Percentiles rank a stretch among this genome's conserved stretches.
Evolutionary conservation across 352 stramenopile species (phyloP).

Genomic region (Globisporangium heterothallicum): DNA sequence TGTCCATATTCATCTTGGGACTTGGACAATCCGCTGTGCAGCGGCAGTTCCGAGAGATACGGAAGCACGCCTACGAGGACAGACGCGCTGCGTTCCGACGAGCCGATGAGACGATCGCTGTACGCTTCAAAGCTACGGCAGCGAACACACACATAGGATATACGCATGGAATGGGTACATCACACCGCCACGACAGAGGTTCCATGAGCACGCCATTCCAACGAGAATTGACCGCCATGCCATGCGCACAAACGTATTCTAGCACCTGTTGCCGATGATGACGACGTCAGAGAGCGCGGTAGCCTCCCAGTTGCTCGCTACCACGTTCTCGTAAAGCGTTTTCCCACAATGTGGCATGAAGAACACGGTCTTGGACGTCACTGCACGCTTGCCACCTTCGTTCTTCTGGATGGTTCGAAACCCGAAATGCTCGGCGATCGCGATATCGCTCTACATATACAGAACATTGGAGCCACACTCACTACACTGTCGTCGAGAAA

Average conservation of each 20-base stretch:
- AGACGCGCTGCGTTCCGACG: constrained; percentile 31
- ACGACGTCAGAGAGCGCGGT: constrained; percentile 24
- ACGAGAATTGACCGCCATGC: neutral
- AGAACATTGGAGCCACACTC: neutral
- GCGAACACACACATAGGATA: neutral
- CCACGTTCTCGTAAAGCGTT: constrained; percentile 86
- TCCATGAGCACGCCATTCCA: neutral
- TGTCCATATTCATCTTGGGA: constrained; percentile 45
- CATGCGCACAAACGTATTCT: too few relatives aligned
- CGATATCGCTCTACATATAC: constrained; percentile 50
- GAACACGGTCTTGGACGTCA: constrained; percentile 60
- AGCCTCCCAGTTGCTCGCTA: constrained; percentile 71
- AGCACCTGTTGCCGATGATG: constrained; percentile 84
- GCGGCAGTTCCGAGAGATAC: constrained; percentile 37
- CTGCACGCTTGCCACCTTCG: constrained; percentile 44
- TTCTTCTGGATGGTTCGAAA: constrained; percentile 54
- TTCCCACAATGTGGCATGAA: constrained; percentile 91
- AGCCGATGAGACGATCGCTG: constrained; percentile 52
- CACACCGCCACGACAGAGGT: neutral
- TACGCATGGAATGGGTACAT: constrained; percentile 2
- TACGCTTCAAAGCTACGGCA: constrained; percentile 66
- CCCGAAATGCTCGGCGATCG: constrained; percentile 37
- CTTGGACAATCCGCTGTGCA: constrained; percentile 37
- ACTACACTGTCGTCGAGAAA: too few relatives aligned
- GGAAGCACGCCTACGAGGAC: constrained; percentile 46